A percentile compares a stretch with the other conserved stretches of the same genome.
Conservation (phyloP, 1,139 yeast genomes). For the Diutina catenulata region DNA sequence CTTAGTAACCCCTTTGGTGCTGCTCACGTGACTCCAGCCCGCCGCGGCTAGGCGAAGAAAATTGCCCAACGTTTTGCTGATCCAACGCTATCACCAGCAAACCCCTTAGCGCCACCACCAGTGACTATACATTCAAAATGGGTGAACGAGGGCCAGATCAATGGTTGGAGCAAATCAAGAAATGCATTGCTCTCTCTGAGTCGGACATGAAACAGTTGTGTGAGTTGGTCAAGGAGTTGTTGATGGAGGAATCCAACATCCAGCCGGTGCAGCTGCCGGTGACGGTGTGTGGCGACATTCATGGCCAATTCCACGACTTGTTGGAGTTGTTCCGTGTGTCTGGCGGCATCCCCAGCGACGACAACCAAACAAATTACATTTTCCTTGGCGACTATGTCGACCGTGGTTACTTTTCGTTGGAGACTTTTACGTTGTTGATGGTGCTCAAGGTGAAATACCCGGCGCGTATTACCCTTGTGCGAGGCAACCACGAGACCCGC, state of each 20-base stretch:
- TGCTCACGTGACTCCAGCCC: not conserved
- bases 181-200: conserved; percentile 82
- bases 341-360: conserved; percentile 71
- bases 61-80: not conserved
- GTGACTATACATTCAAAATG: not conserved
- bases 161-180: conserved; percentile 90
- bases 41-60: too few relatives aligned
- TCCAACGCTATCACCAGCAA: not conserved
- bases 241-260: conserved; percentile 44
- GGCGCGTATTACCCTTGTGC: conserved; percentile 70
- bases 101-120: not conserved
- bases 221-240: conserved; percentile 48
- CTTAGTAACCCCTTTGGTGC: not conserved
- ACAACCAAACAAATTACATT: conserved; percentile 49
- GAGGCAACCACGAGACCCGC: conserved; percentile 92
- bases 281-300: conserved; percentile 92
- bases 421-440: conserved; percentile 85
- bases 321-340: conserved; percentile 83
- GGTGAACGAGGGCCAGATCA: conserved; percentile 48
- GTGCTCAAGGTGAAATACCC: conserved; percentile 85
- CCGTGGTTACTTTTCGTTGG: conserved; percentile 88
- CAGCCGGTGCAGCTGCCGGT: conserved; percentile 97
- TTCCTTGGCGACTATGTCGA: conserved; percentile 95
- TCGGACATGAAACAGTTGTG: conserved; percentile 93
- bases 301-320: conserved; percentile 90